Evolutionary conservation across 2,329 filamentous ascomycete genomes (phyloP).

Genomic region (Stemphylium vesicarium): DNA sequence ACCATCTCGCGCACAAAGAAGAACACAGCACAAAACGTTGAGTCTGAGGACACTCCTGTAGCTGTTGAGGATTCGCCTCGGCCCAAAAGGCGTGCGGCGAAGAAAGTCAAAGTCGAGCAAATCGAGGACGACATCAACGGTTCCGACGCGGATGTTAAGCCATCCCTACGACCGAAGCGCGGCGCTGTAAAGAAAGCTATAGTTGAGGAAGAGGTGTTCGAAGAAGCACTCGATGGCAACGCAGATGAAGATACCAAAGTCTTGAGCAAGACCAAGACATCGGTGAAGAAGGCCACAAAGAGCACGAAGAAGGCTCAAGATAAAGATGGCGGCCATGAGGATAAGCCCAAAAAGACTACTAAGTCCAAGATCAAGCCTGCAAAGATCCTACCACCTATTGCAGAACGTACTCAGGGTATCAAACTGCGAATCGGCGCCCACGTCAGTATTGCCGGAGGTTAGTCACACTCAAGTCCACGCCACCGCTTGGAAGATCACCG

Average conservation of each 20-base stretch:
- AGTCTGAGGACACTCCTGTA: conserved; percentile 6
- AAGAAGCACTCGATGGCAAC: neutral
- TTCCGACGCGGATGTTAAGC: conserved; percentile 4
- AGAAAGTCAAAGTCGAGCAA: conserved; percentile 29
- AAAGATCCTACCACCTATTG: conserved; percentile 67
- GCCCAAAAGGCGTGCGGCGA: conserved; percentile 20
- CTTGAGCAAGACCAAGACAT: neutral
- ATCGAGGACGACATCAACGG: conserved; percentile 13
- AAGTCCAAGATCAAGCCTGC: conserved; percentile 54
- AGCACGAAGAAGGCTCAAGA: conserved; percentile 4
- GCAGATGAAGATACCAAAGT: conserved; percentile 14
- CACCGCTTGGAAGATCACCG: conserved; percentile 1
- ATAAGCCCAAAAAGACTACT: conserved; percentile 20
- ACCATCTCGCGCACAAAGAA: conserved; percentile 22
- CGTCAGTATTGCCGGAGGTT: conserved; percentile 86
- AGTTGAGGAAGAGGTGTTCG: neutral
- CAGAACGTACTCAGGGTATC: conserved; percentile 71
- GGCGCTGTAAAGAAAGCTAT: neutral
- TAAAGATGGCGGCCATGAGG: neutral
- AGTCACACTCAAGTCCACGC: conserved; percentile 26
- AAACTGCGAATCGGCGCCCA: conserved; percentile 92
- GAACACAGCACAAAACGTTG: conserved; percentile 4
- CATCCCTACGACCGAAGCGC: neutral
- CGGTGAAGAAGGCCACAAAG: neutral
- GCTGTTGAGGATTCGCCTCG: conserved; percentile 13